These are phyloP conservation scores for Edaphochlamys debaryana DNA, from an alignment of 139 green algal genomes.

Conservation along the genomic window DNA sequence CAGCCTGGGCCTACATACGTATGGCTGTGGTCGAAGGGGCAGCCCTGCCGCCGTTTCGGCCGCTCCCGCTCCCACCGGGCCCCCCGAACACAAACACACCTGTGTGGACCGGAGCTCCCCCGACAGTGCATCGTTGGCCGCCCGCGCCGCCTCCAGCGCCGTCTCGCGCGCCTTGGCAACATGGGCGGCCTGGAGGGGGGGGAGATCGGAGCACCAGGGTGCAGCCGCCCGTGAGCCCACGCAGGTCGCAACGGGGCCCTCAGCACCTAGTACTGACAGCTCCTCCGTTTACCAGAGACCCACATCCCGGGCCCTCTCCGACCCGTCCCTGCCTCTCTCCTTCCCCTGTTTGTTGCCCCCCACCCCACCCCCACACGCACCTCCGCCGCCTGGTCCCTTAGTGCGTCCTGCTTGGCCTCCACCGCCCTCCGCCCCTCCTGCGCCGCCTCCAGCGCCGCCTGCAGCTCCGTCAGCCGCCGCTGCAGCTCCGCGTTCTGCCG, in stretches of 20 bases:
- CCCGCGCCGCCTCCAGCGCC: conserved; percentile 9
- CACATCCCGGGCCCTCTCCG: too few species aligned
- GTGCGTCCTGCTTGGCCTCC: conserved; percentile 16
- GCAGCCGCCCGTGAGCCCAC: too few species aligned
- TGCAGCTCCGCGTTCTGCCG: conserved; percentile 30
- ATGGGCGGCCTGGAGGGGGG: neutral
- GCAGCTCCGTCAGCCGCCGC: neutral
- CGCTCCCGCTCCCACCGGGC: too few species aligned
- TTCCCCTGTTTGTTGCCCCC: too few species aligned
- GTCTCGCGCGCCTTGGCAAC: conserved; percentile 11
- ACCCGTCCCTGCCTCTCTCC: too few species aligned
- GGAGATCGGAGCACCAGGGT: neutral
- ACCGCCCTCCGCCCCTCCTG: neutral
- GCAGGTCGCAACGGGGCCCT: too few species aligned
- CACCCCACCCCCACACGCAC: neutral
- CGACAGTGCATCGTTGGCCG: conserved; percentile 17
- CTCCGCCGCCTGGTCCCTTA: conserved; percentile 12
- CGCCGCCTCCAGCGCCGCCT: conserved; percentile 23
- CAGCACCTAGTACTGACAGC: too few species aligned
- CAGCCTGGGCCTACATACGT: too few species aligned
- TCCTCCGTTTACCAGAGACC: too few species aligned
- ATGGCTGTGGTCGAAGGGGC: too few species aligned
- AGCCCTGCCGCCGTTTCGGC: too few species aligned
- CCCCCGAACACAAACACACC: neutral
- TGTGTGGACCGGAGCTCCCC: neutral